Percentiles rank a stretch among this genome's conserved stretches.
Evolutionary conservation across 306 rosid genomes (phyloP).

Genomic region (Vigna trinervia): DNA sequence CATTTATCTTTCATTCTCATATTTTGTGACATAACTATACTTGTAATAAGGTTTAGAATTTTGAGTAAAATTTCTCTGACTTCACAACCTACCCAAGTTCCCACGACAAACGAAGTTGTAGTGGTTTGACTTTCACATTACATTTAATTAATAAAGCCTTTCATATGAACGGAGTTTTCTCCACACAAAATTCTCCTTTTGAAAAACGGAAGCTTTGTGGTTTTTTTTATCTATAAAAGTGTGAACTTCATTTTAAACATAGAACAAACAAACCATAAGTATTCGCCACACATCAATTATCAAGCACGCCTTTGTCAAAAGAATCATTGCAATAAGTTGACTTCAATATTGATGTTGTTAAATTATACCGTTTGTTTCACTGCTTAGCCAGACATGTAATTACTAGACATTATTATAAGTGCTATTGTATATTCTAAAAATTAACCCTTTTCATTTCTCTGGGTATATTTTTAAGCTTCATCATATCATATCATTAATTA

Average conservation of each 20-base stretch:
- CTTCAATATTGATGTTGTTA: neutral
- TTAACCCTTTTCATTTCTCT: too few species aligned
- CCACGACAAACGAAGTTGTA: neutral
- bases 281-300: neutral
- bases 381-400: neutral
- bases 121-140: too few species aligned
- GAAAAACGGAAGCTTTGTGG: neutral
- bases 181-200: neutral
- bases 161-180: neutral
- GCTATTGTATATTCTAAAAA: too few species aligned
- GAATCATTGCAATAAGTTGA: slow-evolving; percentile 15
- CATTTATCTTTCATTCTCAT: neutral
- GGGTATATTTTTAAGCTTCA: neutral
- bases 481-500: slow-evolving; percentile 28
- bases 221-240: neutral
- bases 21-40: neutral
- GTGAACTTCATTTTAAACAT: neutral
- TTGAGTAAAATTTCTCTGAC: neutral
- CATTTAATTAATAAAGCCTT: too few species aligned
- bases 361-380: neutral
- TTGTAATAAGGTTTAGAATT: too few species aligned
- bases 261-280: neutral
- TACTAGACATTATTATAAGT: neutral
- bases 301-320: slow-evolving; percentile 26
- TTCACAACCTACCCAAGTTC: neutral